Evolutionary conservation across 1,284 basidiomycete species (phyloP).

Genomic region (Dichomitus squalens): DNA sequence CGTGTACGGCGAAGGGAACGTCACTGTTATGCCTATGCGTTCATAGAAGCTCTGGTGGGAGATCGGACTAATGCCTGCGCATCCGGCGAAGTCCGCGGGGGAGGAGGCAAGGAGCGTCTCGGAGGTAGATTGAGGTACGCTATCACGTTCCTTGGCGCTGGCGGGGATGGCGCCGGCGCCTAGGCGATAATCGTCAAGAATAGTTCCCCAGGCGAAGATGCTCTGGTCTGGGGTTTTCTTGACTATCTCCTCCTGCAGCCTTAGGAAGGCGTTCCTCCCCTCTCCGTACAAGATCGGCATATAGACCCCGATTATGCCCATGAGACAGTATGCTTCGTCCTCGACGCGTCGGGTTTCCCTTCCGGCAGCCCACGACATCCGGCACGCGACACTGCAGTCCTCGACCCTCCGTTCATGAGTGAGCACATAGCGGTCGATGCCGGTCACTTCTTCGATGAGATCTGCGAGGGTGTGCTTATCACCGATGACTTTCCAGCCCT

Average conservation of each 20-base stretch:
- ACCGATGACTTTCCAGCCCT: conserved; percentile 15
- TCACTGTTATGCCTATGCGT: background rate
- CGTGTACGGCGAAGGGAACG: conserved; percentile 16
- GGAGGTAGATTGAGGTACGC: conserved; percentile 5
- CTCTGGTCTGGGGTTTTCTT: conserved; percentile 16
- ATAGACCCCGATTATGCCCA: no score
- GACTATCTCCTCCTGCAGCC: conserved; percentile 22
- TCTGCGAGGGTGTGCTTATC: conserved; percentile 12
- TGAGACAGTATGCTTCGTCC: conserved; percentile 21
- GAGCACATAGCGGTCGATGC: conserved; percentile 16
- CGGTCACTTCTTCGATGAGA: conserved; percentile 17
- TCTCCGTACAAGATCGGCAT: conserved; percentile 22
- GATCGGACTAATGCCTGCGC: conserved; percentile 12
- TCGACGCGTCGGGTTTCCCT: conserved; percentile 14
- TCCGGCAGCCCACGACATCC: conserved; percentile 22
- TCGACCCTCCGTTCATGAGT: conserved; percentile 12
- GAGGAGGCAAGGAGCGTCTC: conserved; percentile 18
- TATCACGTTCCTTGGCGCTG: conserved; percentile 12
- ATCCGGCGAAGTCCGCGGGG: conserved; percentile 11
- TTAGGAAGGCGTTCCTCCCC: conserved; percentile 13
- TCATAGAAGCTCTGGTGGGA: conserved; percentile 3
- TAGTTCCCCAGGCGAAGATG: conserved; percentile 20
- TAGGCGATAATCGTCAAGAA: conserved; percentile 9
- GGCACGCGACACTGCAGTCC: conserved; percentile 20
- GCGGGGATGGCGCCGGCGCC: conserved; percentile 8